Base-by-base conservation (phyloP, 129 eudicot species). In the Apium graveolens region DNA sequence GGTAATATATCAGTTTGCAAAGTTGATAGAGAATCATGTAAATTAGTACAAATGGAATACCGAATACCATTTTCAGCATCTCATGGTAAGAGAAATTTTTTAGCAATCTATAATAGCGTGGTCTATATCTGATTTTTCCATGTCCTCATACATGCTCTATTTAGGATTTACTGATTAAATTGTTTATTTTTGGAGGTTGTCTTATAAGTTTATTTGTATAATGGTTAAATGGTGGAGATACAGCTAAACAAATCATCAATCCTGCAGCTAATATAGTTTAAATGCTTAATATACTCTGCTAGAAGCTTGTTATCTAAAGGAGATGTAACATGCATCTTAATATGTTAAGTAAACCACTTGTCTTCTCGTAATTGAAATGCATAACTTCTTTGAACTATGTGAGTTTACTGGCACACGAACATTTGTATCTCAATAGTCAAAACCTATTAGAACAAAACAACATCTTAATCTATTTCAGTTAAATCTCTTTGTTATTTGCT, bases 1-100 rank as follows among this genome's bases (percentile, higher is more conserved):
- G 99, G 99, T 42, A 81, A 85, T 85, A 86, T 96, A 82, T 83
- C 95, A 3, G 91, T 96, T 83, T 79, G 84, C 85, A 89, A 86
- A 90, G 78, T 92, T 81, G 88, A 86, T 82, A 70, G 85, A 83
- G 97, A 87, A 53, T 55, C 71, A 53, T 78, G 79, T 82, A 83
- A 77, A 60, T 77, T 91, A 78, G 88, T 83, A 79, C 84, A 78
- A 35, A 92, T 92, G 99, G 88, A 86, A 69, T 92, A 96, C 84
- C 85, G 71, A 69, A 90, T 96, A 78, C 97, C 97, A 27, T 76
- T 84, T 86, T 82, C 91, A 42, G 91, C 88, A 84, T 81, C 97
- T 86, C 96, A 86, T 80, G 96, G 99, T 95, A 80, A 79, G 89
- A 76, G 74, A 73, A 68, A 14, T 57, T 63, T 76, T 11, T 45